A percentile compares a stretch with the other conserved stretches of the same genome.
Conservation (phyloP, 441 rosid genomes). For the Hura crepitans region DNA sequence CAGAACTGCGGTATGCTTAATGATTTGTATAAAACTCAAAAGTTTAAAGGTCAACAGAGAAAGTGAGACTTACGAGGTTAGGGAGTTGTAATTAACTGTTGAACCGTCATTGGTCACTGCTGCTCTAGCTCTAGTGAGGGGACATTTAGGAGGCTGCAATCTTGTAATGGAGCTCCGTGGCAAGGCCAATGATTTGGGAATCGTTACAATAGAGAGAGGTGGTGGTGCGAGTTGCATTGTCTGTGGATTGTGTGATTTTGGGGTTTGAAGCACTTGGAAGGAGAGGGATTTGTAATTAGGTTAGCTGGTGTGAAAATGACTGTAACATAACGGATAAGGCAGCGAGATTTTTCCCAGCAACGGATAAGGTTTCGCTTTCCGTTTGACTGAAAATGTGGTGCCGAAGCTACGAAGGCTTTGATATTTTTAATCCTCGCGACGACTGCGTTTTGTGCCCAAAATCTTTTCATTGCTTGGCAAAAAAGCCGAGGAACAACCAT, state of each 20-base stretch:
- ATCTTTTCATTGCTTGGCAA: too few species aligned
- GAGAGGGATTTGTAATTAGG: constrained; percentile 2
- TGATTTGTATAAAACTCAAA: too few species aligned
- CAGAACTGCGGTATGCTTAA: too few species aligned
- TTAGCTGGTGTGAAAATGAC: background rate
- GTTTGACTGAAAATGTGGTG: background rate
- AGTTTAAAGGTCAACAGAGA: background rate
- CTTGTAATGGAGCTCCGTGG: constrained; percentile 27
- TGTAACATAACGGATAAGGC: constrained; percentile 27
- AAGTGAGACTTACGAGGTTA: constrained; percentile 32
- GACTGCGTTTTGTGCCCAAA: too few species aligned
- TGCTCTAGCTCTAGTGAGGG: constrained; percentile 24
- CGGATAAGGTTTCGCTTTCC: constrained; percentile 29
- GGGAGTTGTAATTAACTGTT: constrained; percentile 44
- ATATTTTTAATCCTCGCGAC: background rate
- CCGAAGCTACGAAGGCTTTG: background rate
- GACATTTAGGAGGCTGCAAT: constrained; percentile 21
- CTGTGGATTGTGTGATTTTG: background rate
- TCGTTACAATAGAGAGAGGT: constrained; percentile 19
- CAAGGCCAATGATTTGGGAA: constrained; percentile 24
- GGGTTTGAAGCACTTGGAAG: background rate
- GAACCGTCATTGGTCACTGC: constrained; percentile 26
- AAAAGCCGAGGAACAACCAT: too few species aligned
- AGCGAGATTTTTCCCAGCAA: constrained; percentile 18
- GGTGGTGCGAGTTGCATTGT: constrained; percentile 37